These are phyloP conservation scores for Kwoniella europaea DNA, from an alignment of 768 basidiomycete species.

Conservation along the genomic window DNA sequence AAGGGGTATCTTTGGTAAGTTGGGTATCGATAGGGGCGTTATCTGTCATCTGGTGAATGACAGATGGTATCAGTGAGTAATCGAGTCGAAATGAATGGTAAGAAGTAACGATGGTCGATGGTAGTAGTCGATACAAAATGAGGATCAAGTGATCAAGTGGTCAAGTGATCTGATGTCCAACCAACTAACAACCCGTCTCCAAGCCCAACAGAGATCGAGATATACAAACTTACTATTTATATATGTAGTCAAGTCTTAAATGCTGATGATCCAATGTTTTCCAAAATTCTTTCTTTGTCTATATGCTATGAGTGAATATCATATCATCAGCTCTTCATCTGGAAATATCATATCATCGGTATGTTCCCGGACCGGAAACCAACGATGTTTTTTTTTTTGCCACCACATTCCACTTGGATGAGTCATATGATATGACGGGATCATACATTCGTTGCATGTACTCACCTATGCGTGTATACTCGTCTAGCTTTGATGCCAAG, in stretches of 20 bases:
- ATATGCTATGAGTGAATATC: background rate
- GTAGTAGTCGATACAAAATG: no score
- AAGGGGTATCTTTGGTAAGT: slow-evolving; percentile 8
- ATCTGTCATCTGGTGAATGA: slow-evolving; percentile 24
- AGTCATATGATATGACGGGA: background rate
- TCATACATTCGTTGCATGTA: background rate
- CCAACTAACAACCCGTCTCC: no score
- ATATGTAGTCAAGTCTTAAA: no score
- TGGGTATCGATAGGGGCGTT: slow-evolving; percentile 9
- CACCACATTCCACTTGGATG: background rate
- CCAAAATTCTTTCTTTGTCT: no score
- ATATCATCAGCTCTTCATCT: background rate
- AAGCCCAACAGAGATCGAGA: no score
- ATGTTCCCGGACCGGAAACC: background rate
- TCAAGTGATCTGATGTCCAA: background rate
- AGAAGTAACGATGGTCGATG: background rate
- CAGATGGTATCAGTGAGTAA: background rate
- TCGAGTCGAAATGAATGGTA: background rate
- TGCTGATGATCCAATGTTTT: no score
- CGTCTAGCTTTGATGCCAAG: background rate
- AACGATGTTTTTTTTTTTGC: background rate
- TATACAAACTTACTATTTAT: no score
- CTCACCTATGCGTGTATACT: slow-evolving; percentile 14
- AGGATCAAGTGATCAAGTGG: no score
- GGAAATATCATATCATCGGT: background rate